phyloP scores from a whole-genome alignment of 768 basidiomycete genomes.

The Naganishia onofrii region DNA sequence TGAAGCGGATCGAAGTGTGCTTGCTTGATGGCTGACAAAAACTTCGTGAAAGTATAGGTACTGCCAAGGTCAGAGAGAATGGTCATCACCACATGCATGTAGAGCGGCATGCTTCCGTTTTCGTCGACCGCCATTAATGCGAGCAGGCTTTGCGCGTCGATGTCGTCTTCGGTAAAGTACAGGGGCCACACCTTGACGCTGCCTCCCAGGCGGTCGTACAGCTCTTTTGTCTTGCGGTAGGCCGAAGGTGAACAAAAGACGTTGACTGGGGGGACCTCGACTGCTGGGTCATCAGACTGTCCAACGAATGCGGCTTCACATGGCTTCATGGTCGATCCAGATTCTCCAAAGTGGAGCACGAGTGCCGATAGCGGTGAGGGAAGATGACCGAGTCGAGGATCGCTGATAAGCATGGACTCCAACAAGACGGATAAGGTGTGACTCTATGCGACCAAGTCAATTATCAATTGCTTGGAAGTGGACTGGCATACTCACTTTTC shows the following conservation, averaged over 20 bases:
- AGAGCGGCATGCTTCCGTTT: constrained; percentile 26
- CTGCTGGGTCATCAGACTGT: constrained; percentile 8
- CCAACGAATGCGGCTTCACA: constrained; percentile 31
- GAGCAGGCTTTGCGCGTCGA: constrained; percentile 26
- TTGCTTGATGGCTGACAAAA: constrained; percentile 7
- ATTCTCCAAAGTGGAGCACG: constrained; percentile 30
- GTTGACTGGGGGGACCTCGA: constrained; percentile 18
- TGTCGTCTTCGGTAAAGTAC: constrained; percentile 26
- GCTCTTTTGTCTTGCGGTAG: background rate
- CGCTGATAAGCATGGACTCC: constrained; percentile 29
- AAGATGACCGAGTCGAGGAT: constrained; percentile 22
- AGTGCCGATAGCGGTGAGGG: constrained; percentile 22
- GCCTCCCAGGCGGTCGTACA: constrained; percentile 27
- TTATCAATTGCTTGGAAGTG: background rate
- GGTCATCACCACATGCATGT: constrained; percentile 29
- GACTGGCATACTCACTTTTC: constrained; percentile 15
- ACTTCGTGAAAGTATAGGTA: constrained; percentile 17
- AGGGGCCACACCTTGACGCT: constrained; percentile 28
- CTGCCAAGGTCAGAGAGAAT: constrained; percentile 28
- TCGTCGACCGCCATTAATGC: constrained; percentile 30
- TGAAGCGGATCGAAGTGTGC: constrained; percentile 15
- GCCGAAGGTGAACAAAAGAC: constrained; percentile 30
- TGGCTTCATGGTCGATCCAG: constrained; percentile 23
- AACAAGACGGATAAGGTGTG: constrained; percentile 30
- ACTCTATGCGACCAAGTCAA: constrained; percentile 11